phyloP scores from a whole-genome alignment of 441 rosid species.

The Breynia disticha region DNA sequence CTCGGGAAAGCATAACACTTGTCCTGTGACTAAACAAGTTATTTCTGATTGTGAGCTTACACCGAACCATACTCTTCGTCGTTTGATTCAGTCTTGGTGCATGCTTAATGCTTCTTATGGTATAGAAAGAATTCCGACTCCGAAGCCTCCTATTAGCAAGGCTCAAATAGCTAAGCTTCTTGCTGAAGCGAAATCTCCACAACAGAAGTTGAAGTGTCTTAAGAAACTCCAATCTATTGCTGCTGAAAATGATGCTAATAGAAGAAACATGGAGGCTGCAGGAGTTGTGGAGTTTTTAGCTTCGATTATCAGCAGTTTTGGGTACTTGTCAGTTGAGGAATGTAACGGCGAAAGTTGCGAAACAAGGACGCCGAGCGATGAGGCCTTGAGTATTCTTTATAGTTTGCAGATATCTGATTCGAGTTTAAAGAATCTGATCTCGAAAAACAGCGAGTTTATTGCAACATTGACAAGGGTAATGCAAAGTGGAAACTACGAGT shows the following conservation, averaged over 20 bases:
- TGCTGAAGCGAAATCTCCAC: slow-evolving; percentile 37
- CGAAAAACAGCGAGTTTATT: slow-evolving; percentile 33
- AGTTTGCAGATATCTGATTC: slow-evolving; percentile 51
- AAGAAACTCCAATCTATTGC: slow-evolving; percentile 45
- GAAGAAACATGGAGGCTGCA: slow-evolving; percentile 61
- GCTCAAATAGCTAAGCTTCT: slow-evolving; percentile 51
- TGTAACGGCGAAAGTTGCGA: slow-evolving; percentile 13
- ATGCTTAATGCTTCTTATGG: slow-evolving; percentile 70
- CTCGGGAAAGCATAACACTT: slow-evolving; percentile 34
- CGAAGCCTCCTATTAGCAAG: slow-evolving; percentile 52
- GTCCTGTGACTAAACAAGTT: slow-evolving; percentile 62
- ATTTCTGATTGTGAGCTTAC: slow-evolving; percentile 54
- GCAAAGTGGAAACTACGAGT: slow-evolving; percentile 54
- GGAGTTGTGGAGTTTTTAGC: slow-evolving; percentile 62
- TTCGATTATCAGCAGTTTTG: slow-evolving; percentile 24
- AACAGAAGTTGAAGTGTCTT: slow-evolving; percentile 39
- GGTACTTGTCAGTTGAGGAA: slow-evolving; percentile 15
- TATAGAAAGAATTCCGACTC: slow-evolving; percentile 67
- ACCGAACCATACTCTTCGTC: slow-evolving; percentile 72
- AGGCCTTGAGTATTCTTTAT: slow-evolving; percentile 51
- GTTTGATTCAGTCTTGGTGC: slow-evolving; percentile 85
- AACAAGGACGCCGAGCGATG: slow-evolving; percentile 29
- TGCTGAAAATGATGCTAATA: slow-evolving; percentile 40
- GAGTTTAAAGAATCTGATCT: slow-evolving; percentile 40
- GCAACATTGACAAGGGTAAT: slow-evolving; percentile 44